Percentiles rank a stretch among this genome's conserved stretches.
Evolutionary conservation across 768 basidiomycete species (phyloP).

Genomic region (Epithele typhae): DNA sequence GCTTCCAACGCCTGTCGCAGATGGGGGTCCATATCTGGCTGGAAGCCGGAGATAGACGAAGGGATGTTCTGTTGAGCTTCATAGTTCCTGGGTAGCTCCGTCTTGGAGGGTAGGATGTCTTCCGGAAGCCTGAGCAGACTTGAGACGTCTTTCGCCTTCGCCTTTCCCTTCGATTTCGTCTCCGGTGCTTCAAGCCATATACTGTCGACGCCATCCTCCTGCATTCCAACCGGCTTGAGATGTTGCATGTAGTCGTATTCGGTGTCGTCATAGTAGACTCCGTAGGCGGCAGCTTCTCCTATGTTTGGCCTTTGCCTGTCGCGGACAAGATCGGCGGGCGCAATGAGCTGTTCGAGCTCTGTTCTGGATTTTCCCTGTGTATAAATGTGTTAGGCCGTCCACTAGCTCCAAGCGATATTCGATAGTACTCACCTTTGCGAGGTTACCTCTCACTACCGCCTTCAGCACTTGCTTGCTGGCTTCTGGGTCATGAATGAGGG

Average conservation of each 20-base stretch:
- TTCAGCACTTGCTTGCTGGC: conserved; percentile 89
- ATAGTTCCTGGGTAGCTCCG: conserved; percentile 70
- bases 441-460: conserved; percentile 68
- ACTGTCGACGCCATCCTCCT: conserved; percentile 79
- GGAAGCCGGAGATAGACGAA: conserved; percentile 79
- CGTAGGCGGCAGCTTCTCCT: conserved; percentile 88
- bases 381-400: background rate
- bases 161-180: conserved; percentile 37
- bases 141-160: conserved; percentile 33
- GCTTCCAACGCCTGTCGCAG: conserved; percentile 91
- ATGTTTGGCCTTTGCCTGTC: conserved; percentile 48
- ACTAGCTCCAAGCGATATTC: background rate
- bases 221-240: conserved; percentile 69
- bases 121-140: conserved; percentile 56
- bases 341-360: conserved; percentile 64
- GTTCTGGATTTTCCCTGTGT: conserved; percentile 73
- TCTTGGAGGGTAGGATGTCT: conserved; percentile 67
- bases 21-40: conserved; percentile 96
- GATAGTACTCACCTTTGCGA: conserved; percentile 54
- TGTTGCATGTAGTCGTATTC: conserved; percentile 99
- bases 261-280: conserved; percentile 92
- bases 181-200: conserved; percentile 73
- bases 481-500: conserved; percentile 89
- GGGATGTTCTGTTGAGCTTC: conserved; percentile 78
- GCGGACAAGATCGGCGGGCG: conserved; percentile 43